Base-by-base conservation (phyloP, 2,329 filamentous ascomycete genomes). In the Mollisia scopiformis region DNA sequence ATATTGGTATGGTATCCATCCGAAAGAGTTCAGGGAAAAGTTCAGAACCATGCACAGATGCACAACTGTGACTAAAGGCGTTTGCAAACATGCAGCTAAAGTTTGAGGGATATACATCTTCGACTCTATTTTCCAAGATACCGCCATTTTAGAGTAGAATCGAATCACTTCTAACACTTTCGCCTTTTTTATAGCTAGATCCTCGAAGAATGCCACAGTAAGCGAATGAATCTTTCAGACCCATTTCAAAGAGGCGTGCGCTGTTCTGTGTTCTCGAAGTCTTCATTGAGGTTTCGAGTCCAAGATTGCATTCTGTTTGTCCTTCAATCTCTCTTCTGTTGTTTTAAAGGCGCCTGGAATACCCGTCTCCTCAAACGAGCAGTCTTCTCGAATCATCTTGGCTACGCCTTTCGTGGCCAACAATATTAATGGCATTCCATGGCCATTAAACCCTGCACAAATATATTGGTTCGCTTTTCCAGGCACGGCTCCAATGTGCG, bases 301-400 rank as follows among this genome's bases (percentile, higher is more conserved):
- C 14, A 60, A 23, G 16, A 60, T 60, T 6, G 58, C 58, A 46
- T 60, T 60, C 21, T 23, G 50, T 30, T 51, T 47, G 30, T 43
- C 46, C 28, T 33, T 50, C 53, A 56, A 33, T 25, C 58, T 53
- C 21, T 28, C 37, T 19, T 60, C 33, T 28, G 52, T 56, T 21
- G 58, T 60, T 33, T 60, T 31, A 19, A 60, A 56, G 10, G 35
- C 52, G 13, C 31, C 46, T 21, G 58, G 58, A 37, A 60, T 56
- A 2, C 53, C 58, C 7, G 58, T 60, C 4, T 56, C 58, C 25
- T 43, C 33, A 35, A 56, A 60, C 7, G 14, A 21, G 25, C 58
- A 60, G 11, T 50, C 46, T 27, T 60, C 58, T n/a, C 33, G 43
- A 47, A 60, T 60, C 58, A 60, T 60, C 47, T 60, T 60, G 3